Conservation (phyloP, 2,329 filamentous ascomycete species). For the Botrytis aclada region DNA sequence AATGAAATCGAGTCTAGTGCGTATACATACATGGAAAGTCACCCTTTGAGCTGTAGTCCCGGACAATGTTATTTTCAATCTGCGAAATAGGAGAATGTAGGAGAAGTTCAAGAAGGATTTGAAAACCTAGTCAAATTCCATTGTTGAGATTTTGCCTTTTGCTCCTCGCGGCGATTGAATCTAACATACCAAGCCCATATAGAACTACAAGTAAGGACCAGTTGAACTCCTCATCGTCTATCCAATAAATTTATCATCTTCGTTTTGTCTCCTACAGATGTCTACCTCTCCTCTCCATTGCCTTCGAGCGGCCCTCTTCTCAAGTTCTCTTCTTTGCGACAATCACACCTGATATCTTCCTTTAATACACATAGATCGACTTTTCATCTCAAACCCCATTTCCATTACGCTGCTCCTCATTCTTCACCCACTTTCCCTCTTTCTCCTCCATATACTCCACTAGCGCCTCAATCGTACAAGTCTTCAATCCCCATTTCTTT, state of each 20-base stretch:
- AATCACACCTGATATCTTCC: neutral
- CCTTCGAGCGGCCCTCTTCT: neutral
- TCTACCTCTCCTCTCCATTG: neutral
- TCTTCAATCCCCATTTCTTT: constrained; percentile 81
- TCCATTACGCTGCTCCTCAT: constrained; percentile 22
- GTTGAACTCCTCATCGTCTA: constrained; percentile 1
- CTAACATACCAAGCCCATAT: constrained; percentile 3
- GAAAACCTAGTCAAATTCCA: neutral
- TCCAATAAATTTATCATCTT: neutral
- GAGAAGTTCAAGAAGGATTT: neutral
- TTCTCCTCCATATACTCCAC: constrained; percentile 55
- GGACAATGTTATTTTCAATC: neutral
- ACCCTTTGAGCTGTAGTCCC: neutral
- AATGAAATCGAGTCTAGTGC: neutral
- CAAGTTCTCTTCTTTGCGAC: neutral
- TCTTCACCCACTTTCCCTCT: constrained; percentile 35
- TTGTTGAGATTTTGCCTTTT: constrained; percentile 3
- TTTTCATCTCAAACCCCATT: neutral
- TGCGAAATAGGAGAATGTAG: neutral
- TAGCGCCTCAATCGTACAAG: constrained; percentile 93
- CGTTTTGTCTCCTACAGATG: neutral
- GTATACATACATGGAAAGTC: neutral
- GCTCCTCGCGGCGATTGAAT: neutral
- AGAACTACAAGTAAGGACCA: neutral
- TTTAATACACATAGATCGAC: neutral